Evolutionary conservation across 495 filamentous ascomycete genomes (phyloP), one percentile per base, ranked within the genome.

Genomic region (Saxispiralis lemnorum): DNA sequence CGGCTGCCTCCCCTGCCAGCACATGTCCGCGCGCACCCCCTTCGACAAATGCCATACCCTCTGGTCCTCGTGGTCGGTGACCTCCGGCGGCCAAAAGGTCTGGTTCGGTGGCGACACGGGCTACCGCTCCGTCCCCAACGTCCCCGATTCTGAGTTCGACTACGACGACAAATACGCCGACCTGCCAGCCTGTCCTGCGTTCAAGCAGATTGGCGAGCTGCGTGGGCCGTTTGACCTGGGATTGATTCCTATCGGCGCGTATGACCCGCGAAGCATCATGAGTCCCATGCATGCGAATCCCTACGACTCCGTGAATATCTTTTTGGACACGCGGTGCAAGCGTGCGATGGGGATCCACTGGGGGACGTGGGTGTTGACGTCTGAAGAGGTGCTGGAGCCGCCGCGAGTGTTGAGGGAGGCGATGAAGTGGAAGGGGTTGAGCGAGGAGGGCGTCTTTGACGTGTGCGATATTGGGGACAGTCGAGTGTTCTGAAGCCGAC

Each of bases 241-340:
- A 2, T 54, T 97, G 51, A 92, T 97, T 44, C 89, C 89, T 18
- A 94, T 97, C 48, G 89, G 88, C 19, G 89, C 89, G 16, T 97
- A 97, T 56, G 61, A 69, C 48, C 89, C 89, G 7, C 71, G 88
- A 36, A 74, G 28, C 17, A 55, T 63, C 44, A 60, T 64, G 56
- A 57, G 53, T 34, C 61, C 76, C 32, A 78, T 92, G 68, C 89
- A 97, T 59, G 83, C 81, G 7, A 81, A 93, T 60, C 89, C 89
- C 1, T 79, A 72, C 45, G 89, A 97, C 57, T 69, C 76, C 0
- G 88, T 93, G 38, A 79, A 85, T 47, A 97, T 97, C 47, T 94
- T 94, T 64, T 59, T 65, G 30, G 89, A 95, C 49, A 93, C 84
- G 14, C 72, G 73, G 48, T 97, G 89, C 63, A 70, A 76, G 56